Base-by-base conservation (phyloP, 2,329 filamentous ascomycete genomes). In the Zasmidium angulare region DNA sequence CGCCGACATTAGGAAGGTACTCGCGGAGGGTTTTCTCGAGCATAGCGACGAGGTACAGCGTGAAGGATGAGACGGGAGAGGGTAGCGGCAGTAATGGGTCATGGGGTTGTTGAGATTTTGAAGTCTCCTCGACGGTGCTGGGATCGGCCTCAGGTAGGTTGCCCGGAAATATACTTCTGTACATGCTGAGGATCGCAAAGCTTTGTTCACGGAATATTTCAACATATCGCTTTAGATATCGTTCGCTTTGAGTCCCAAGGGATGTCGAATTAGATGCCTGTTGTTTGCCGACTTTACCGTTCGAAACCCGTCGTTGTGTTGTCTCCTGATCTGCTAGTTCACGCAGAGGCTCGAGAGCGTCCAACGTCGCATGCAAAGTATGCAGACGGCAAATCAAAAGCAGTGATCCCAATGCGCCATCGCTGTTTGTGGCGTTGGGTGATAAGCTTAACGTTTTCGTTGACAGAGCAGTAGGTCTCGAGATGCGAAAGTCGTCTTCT, bases 121-220 rank as follows among this genome's bases (percentile, higher is more conserved):
- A 23, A 9, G 21, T 12, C 2, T 62, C 43, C 4, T 20, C 47
- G 2, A 51, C 7, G 6, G 19, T 24, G 2, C 24, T 17, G 17
- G 17, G 20, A 19, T 53, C 40, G 22, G 17, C 52, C 66, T 2
- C 70, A 7, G 79, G 78, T 2, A 81, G 64, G 3, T 86, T 82
- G 2, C 84, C 81, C 0, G 89, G 87, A 69, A 96, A 96, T 56
- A 98, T 91, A 69, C 89, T 95, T 69, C 88, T 90, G 75, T 96
- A 97, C 83, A 98, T 91, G 59, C 91, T 96, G 24, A 98, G 86
- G 61, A 98, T 96, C 47, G 89, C 90, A 74, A 99, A 99, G 72
- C 91, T 96, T 75, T 99, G 95, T 76, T 99, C 95, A 54, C 95
- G 89, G 74, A 98, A 98, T 24, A 99, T 92, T 73, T 99, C 95